Base-by-base conservation (phyloP, 2,329 filamentous ascomycete species). In the Fusarium beomiforme region DNA sequence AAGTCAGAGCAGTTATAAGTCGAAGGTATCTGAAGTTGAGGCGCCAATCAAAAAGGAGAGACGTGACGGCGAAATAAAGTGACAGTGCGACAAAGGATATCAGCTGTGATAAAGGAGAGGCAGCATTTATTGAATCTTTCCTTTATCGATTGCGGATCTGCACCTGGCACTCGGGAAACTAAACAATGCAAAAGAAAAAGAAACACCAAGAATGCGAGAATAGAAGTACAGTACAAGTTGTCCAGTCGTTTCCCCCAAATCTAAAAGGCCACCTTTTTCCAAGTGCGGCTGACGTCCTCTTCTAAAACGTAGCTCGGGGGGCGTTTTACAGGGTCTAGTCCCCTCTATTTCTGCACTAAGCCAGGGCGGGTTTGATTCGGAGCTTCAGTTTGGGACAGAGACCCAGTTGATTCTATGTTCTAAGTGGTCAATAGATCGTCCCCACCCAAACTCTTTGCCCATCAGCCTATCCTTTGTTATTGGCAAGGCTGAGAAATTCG, bases 401-500 rank as follows among this genome's bases (percentile, higher is more conserved):
- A 44, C 39, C 23, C 67, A 39, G 34, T 34, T 37, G 56, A 54
- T 59, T 44, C 24, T 71, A 31, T 46, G 47, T 43, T 64, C 37
- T 49, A 36, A 57, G 54, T 69, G 70, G 70, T 17, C 33, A 46
- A 19, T 13, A 33, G 21, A 43, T 19, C 19, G 43, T 58, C 50
- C 55, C 59, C 54, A 53, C 51, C n/a, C 57, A 60, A 73, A 64
- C 68, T 74, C 61, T 62, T 50, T 55, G 42, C 51, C 36, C 47
- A 50, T 63, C 71, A 71, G 73, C 74, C 71, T 72, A 61, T 63
- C 64, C 44, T 61, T 59, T 66, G 51, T 61, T 64, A 71, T 56
- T 66, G 69, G 59, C 70, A 72, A 74, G 70, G 69, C 73, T 73
- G 70, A 73, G 66, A 72, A 75, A 76, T 74, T 74, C 63, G 58